Evolutionary conservation across 768 basidiomycete genomes (phyloP).

Genomic region (Leccinum olivaceopallidum): DNA sequence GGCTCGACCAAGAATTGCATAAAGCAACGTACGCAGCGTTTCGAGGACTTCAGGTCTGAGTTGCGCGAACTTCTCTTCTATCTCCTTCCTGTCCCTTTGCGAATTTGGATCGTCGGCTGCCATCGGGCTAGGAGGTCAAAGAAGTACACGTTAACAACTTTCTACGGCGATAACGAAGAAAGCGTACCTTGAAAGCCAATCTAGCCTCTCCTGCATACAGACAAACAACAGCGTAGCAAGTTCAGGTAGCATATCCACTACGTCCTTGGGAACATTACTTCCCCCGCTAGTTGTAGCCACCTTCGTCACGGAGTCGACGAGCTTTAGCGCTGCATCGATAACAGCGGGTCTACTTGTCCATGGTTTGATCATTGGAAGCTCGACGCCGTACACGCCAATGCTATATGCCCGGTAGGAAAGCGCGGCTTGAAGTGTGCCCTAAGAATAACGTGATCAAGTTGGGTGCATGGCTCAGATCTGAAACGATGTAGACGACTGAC

Average conservation of each 20-base stretch:
- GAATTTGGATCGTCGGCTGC: constrained; percentile 48
- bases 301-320: constrained; percentile 67
- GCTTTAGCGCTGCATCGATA: constrained; percentile 64
- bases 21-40: constrained; percentile 65
- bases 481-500: constrained; percentile 42
- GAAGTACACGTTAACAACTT: constrained; percentile 1
- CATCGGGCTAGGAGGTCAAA: constrained; percentile 37
- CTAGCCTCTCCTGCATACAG: constrained; percentile 65
- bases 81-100: constrained; percentile 55
- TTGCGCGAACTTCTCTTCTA: constrained; percentile 66
- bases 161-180: neutral
- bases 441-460: neutral
- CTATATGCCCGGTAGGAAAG: constrained; percentile 75
- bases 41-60: constrained; percentile 78
- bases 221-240: constrained; percentile 64
- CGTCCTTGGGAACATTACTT: constrained; percentile 33
- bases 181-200: constrained; percentile 63
- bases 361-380: constrained; percentile 64
- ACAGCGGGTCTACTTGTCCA: constrained; percentile 79
- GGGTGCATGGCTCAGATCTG: neutral
- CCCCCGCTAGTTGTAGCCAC: constrained; percentile 18
- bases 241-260: constrained; percentile 58
- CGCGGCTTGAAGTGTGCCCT: constrained; percentile 76
- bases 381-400: constrained; percentile 73
- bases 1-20: neutral